Percentiles rank a stretch among this genome's conserved stretches.
Conservation (phyloP, 2,329 filamentous ascomycete species). For the Myriosclerotinia curreyana region DNA sequence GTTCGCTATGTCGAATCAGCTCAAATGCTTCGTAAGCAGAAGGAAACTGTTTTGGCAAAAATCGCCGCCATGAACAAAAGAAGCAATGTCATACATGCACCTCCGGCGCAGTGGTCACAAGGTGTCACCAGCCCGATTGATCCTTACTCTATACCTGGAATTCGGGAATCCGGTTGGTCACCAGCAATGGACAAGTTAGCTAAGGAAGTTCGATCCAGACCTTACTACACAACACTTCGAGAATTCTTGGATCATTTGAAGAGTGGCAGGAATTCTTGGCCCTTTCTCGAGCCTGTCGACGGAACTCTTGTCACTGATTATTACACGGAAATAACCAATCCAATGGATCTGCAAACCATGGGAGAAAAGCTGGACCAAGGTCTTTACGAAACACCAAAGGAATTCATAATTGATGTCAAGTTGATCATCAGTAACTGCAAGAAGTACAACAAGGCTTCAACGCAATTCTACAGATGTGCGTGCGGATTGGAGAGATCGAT, state of each 20-base stretch:
- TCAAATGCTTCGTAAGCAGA: constrained; percentile 12
- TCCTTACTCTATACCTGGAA: background rate
- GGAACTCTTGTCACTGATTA: background rate
- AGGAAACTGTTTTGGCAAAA: background rate
- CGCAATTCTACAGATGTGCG: background rate
- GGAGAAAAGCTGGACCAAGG: background rate
- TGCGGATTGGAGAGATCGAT: background rate
- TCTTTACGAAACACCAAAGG: constrained; percentile 1
- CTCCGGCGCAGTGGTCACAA: background rate
- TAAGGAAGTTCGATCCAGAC: background rate
- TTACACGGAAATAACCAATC: background rate
- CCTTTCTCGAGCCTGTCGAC: constrained; percentile 2
- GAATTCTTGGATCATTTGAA: constrained; percentile 1
- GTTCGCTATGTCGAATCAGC: constrained; percentile 6
- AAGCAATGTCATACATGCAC: background rate
- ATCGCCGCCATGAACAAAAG: background rate
- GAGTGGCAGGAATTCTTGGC: background rate
- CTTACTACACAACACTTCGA: background rate
- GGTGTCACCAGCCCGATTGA: background rate
- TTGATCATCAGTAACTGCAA: constrained; percentile 14
- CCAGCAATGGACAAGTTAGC: too few species aligned
- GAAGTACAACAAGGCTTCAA: background rate
- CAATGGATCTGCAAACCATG: constrained; percentile 11
- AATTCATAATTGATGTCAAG: constrained; percentile 10
- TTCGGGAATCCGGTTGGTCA: constrained; percentile 6